Evolutionary conservation across 2,329 filamentous ascomycete species (phyloP), one percentile per base, ranked within the genome.

Genomic region (Fusarium palustre): DNA sequence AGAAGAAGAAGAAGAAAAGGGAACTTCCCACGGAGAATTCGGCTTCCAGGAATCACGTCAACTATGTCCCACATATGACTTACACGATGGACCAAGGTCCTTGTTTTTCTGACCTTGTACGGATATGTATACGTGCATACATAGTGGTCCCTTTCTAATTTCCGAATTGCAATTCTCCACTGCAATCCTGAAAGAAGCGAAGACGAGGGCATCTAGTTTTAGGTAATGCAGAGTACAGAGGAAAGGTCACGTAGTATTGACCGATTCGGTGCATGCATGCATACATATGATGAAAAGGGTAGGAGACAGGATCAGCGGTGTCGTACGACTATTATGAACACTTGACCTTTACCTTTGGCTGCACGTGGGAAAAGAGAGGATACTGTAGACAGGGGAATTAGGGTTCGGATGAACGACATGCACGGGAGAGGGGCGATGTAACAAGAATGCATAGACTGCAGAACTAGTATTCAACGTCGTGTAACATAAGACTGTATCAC

Each of bases 111-210:
- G 60, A 24, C 24, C 20, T 42, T 28, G n/a, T n/a, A n/a, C n/a
- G n/a, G n/a, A n/a, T n/a, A n/a, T n/a, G 22, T 22, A 24, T 41
- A 30, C 13, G 22, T 11, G 15, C 24, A 34, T 25, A 41, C 16
- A 39, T n/a, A 43, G 41, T 59, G 62, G 59, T 41, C 66, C 70
- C 64, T 69, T 57, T 49, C 33, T 57, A 73, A 73, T 73, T 57
- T 70, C 67, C 67, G 58, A 47, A 24, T 46, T 15, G 48, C 42
- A 34, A 25, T 36, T 62, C 42, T 58, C 59, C 68, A 64, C 58
- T 39, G 24, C 50, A 59, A 3, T 36, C 47, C 31, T 18, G 28
- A 34, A 24, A 11, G 46, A 13, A 20, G 18, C 15, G 18, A 49
- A 10, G 15, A 24, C 11, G n/a, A 38, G 24, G 24, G 34, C 36